These are phyloP conservation scores for Lagerstroemia speciosa DNA, from an alignment of 345 rosid species.

Conservation along the genomic window DNA sequence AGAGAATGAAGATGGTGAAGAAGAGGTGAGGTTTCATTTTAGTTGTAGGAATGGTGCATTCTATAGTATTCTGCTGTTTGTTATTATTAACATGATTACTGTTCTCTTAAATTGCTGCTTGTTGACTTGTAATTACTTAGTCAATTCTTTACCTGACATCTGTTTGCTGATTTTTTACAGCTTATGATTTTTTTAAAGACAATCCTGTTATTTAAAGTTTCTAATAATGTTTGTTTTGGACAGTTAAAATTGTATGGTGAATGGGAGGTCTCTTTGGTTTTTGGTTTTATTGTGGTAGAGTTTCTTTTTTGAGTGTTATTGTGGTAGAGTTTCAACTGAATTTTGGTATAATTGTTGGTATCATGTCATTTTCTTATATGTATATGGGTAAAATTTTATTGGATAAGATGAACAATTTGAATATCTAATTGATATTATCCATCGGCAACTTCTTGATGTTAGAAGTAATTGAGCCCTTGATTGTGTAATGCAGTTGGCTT, in stretches of 20 bases:
- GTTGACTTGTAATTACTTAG: background rate
- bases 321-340: too few species aligned
- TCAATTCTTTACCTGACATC: background rate
- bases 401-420: background rate
- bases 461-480: background rate
- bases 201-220: background rate
- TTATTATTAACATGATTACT: background rate
- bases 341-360: background rate
- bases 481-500: background rate
- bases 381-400: background rate
- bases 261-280: background rate
- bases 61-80: background rate
- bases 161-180: background rate
- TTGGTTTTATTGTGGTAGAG: background rate
- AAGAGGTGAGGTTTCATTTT: conserved; percentile 19
- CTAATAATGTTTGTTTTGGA: background rate
- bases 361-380: background rate
- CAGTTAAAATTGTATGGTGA: background rate
- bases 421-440: background rate
- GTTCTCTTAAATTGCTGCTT: background rate
- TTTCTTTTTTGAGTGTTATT: too few species aligned
- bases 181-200: too few species aligned
- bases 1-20: conserved; percentile 29
- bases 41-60: background rate
- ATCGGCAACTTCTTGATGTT: background rate